A percentile compares a stretch with the other conserved stretches of the same genome.
Conservation (phyloP, 352 stramenopile species). For the Globisporangium rhizosaccharum region DNA sequence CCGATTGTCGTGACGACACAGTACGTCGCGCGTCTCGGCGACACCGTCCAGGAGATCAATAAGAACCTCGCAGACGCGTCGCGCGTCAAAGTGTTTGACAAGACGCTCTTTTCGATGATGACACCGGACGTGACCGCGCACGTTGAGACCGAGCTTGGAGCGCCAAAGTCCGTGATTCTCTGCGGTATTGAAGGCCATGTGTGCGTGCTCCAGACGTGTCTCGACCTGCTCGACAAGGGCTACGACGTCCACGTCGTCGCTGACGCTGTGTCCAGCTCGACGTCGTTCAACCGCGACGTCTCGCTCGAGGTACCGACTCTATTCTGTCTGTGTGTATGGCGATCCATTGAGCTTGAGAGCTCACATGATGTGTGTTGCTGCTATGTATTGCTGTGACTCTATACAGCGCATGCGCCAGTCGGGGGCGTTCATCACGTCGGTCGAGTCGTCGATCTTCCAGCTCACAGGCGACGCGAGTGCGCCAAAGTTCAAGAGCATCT, state of each 20-base stretch:
- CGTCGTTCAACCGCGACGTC: slow-evolving; percentile 87
- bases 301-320: slow-evolving; percentile 68
- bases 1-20: slow-evolving; percentile 95
- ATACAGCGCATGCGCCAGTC: slow-evolving; percentile 86
- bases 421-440: slow-evolving; percentile 94
- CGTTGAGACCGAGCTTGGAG: slow-evolving; percentile 38
- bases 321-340: neutral
- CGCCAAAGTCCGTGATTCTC: slow-evolving; percentile 88
- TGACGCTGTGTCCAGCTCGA: slow-evolving; percentile 92
- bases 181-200: slow-evolving; percentile 97
- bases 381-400: neutral
- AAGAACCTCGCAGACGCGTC: slow-evolving; percentile 38
- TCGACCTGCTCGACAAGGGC: slow-evolving; percentile 95
- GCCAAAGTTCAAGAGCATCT: slow-evolving; percentile 92
- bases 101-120: slow-evolving; percentile 98
- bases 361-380: neutral
- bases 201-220: slow-evolving; percentile 93
- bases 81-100: slow-evolving; percentile 88
- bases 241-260: slow-evolving; percentile 96
- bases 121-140: slow-evolving; percentile 89
- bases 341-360: neutral
- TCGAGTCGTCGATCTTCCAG: slow-evolving; percentile 95
- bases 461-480: slow-evolving; percentile 89
- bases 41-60: slow-evolving; percentile 78
- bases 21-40: slow-evolving; percentile 93